phyloP scores from a whole-genome alignment of 495 filamentous ascomycete genomes.

The Viridothelium virens region DNA sequence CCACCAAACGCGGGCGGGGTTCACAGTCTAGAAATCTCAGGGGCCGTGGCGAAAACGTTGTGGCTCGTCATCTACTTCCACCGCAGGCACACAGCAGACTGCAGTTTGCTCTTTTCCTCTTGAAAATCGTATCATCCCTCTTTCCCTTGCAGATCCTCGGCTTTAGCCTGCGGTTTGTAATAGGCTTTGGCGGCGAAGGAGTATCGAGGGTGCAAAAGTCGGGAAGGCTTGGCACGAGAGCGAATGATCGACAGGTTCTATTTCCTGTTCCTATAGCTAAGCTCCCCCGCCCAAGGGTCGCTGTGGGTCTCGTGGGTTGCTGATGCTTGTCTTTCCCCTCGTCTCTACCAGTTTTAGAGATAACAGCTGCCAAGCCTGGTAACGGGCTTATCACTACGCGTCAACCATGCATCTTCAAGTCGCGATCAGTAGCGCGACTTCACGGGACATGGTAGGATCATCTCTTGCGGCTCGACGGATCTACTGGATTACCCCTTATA shows the following conservation, averaged over 20 bases:
- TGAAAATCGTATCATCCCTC: too few relatives aligned
- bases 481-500: neutral
- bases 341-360: constrained; percentile 2
- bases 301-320: constrained; percentile 1
- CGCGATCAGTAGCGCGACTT: neutral
- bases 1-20: neutral
- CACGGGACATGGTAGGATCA: neutral
- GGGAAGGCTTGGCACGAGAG: constrained; percentile 5
- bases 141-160: neutral
- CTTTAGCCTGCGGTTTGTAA: constrained; percentile 15
- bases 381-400: neutral
- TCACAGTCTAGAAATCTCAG: neutral
- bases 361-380: constrained; percentile 12
- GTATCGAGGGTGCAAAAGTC: neutral
- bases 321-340: constrained; percentile 10
- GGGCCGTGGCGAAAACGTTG: neutral
- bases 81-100: neutral
- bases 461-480: neutral
- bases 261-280: constrained; percentile 7
- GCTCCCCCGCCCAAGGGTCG: neutral
- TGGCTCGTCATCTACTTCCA: neutral
- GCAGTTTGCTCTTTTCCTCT: neutral
- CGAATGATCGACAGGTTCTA: neutral
- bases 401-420: neutral
- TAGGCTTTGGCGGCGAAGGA: constrained; percentile 14